These are phyloP conservation scores for Xylaria nigripes DNA, from an alignment of 495 filamentous ascomycete genomes.

Conservation along the genomic window DNA sequence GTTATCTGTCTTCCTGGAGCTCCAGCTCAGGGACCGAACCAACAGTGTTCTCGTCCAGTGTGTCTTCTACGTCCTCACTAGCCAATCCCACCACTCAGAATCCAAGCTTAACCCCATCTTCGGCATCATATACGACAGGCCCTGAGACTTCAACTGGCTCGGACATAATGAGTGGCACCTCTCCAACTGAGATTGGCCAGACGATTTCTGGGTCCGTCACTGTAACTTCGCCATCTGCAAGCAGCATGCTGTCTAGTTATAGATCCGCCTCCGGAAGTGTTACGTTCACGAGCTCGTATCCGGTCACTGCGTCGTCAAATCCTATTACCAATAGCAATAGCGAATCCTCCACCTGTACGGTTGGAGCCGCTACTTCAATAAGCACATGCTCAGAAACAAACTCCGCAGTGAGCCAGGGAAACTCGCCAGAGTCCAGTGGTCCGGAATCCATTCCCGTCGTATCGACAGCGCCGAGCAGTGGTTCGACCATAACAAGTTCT, in stretches of 20 bases:
- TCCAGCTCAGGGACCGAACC: conserved; percentile 3
- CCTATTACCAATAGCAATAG: not conserved
- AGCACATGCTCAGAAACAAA: not conserved
- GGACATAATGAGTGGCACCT: not conserved
- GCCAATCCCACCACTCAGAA: not conserved
- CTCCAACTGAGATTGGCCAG: not conserved
- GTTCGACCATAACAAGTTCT: not conserved
- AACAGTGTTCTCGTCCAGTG: not conserved
- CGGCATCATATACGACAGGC: not conserved
- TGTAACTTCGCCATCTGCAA: not conserved
- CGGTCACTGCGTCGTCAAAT: conserved; percentile 3
- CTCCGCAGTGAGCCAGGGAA: not conserved
- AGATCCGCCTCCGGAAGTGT: conserved; percentile 16
- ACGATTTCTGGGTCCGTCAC: not conserved
- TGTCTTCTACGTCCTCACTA: conserved; percentile 6
- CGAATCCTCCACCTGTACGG: not conserved
- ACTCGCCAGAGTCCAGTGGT: not conserved
- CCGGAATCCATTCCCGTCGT: conserved; percentile 6
- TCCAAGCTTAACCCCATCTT: not conserved
- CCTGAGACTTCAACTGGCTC: not conserved
- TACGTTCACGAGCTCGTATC: conserved; percentile 7
- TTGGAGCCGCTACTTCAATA: not conserved
- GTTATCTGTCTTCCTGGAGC: not conserved
- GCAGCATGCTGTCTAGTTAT: conserved; percentile 15
- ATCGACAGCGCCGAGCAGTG: not conserved